Conservation (phyloP, 805 yeast genomes). For the Starmerella scarabaei region DNA sequence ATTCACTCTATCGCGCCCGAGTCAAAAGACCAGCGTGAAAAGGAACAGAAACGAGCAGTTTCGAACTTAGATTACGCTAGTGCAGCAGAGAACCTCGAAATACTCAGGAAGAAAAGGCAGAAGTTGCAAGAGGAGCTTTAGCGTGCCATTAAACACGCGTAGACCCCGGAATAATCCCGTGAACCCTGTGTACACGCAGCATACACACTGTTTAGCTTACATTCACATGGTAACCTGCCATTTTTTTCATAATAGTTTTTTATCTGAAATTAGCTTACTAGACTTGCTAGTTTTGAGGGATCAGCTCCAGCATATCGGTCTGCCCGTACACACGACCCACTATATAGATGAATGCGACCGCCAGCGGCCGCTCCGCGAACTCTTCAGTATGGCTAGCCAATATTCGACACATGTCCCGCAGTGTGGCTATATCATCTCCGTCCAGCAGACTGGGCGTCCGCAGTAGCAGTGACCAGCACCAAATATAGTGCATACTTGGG, state of each 20-base stretch:
- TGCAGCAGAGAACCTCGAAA: slow-evolving; percentile 29
- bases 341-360: slow-evolving; percentile 10
- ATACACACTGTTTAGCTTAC: not conserved
- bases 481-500: slow-evolving; percentile 23
- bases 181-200: not conserved
- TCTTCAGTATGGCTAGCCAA: not conserved
- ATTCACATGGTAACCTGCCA: not conserved
- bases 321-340: slow-evolving; percentile 19
- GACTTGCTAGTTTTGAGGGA: not conserved
- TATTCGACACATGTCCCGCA: slow-evolving; percentile 30
- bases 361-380: slow-evolving; percentile 1
- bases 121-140: slow-evolving; percentile 3
- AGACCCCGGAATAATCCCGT: not conserved
- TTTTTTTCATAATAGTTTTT: no score
- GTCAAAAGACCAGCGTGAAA: slow-evolving; percentile 50
- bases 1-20: slow-evolving; percentile 63
- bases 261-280: no score
- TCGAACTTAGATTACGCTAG: slow-evolving; percentile 28
- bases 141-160: not conserved
- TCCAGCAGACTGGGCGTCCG: slow-evolving; percentile 31
- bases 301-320: slow-evolving; percentile 9
- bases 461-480: slow-evolving; percentile 34
- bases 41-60: slow-evolving; percentile 25
- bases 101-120: slow-evolving; percentile 15
- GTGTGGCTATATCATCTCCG: slow-evolving; percentile 30